Percentiles rank a stretch among this genome's conserved stretches.
These are phyloP conservation scores for Furcasterigmium furcatum DNA, from an alignment of 2,329 filamentous ascomycete species.

Conservation along the genomic window DNA sequence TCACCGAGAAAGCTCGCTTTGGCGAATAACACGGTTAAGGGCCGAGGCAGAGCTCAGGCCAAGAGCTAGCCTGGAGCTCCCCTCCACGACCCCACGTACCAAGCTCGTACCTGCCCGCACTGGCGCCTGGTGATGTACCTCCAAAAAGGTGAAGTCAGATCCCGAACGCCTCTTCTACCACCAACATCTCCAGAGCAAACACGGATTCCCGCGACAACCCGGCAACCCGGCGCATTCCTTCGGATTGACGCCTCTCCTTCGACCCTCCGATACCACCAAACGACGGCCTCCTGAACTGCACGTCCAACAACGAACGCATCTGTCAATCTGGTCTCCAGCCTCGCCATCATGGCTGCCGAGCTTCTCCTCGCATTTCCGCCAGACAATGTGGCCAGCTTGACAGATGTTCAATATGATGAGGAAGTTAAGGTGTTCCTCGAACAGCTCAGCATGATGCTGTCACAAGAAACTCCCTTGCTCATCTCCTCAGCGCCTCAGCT, in stretches of 20 bases:
- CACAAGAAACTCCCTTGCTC: slow-evolving; percentile 26
- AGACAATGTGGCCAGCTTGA: slow-evolving; percentile 3
- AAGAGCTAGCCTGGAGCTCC: background rate
- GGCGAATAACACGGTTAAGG: too few relatives aligned
- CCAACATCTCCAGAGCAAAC: too few relatives aligned
- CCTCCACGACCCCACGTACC: background rate
- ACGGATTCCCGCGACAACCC: too few relatives aligned
- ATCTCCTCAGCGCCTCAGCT: slow-evolving; percentile 29
- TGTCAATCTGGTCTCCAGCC: background rate
- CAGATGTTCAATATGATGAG: slow-evolving; percentile 29
- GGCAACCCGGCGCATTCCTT: too few relatives aligned
- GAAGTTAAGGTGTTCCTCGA: slow-evolving; percentile 32
- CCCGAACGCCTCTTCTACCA: too few relatives aligned
- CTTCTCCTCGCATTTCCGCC: slow-evolving; percentile 40
- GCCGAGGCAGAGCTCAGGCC: background rate
- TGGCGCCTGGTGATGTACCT: too few relatives aligned
- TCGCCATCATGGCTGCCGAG: slow-evolving; percentile 8
- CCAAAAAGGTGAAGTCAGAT: too few relatives aligned
- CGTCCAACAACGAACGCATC: too few relatives aligned
- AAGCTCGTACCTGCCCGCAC: too few relatives aligned
- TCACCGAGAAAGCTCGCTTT: background rate
- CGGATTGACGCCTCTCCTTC: too few relatives aligned
- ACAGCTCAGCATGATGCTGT: slow-evolving; percentile 32
- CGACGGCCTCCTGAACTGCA: too few relatives aligned
- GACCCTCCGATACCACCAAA: too few relatives aligned